These are phyloP conservation scores for Aspergillus sclerotiicarbonarius DNA, from an alignment of 495 filamentous ascomycete species.

Conservation along the genomic window DNA sequence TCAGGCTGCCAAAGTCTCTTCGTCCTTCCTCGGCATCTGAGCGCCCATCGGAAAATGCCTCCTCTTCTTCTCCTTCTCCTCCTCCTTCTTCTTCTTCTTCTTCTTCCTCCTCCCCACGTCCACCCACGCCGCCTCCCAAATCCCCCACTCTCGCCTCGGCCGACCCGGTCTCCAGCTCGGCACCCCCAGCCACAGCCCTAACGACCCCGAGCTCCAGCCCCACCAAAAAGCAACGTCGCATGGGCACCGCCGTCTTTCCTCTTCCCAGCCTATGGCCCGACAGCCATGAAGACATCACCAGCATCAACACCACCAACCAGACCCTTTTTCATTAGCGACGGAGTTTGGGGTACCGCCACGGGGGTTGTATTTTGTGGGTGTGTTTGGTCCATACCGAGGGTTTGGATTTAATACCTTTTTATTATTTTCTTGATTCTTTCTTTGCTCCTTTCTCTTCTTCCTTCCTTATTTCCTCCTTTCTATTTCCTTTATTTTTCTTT, in stretches of 20 bases:
- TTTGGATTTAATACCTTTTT: not conserved
- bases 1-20: not conserved
- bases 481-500: no score
- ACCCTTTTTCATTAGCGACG: slow-evolving; percentile 24
- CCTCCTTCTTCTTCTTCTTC: not conserved
- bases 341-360: slow-evolving; percentile 22
- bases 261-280: not conserved
- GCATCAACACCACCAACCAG: not conserved
- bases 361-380: slow-evolving; percentile 20
- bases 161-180: not conserved
- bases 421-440: not conserved
- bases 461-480: no score
- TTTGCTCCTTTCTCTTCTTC: no score
- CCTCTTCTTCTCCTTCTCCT: not conserved
- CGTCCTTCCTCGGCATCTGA: no score
- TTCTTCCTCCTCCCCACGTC: not conserved
- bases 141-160: not conserved
- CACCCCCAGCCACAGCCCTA: not conserved
- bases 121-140: not conserved
- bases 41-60: not conserved
- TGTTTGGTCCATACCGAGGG: slow-evolving; percentile 16
- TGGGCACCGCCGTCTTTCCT: slow-evolving; percentile 16
- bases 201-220: slow-evolving; percentile 5
- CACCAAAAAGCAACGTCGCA: slow-evolving; percentile 15
- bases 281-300: not conserved